phyloP scores from a whole-genome alignment of 2,329 filamentous ascomycete genomes.

The Clarireedia monteithiana region DNA sequence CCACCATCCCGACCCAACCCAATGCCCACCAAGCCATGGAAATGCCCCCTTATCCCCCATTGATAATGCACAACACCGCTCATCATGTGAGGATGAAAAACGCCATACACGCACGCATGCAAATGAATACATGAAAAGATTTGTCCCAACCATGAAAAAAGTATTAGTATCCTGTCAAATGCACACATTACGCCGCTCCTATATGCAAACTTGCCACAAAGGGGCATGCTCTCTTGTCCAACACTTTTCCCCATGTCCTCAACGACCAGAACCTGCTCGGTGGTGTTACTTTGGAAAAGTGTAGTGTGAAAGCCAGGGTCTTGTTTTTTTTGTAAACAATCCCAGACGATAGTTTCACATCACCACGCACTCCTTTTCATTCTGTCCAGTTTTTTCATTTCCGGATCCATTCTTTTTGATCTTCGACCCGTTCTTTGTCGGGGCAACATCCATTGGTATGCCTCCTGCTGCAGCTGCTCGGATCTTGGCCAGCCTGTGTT shows the following conservation, averaged over 20 bases:
- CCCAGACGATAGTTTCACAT: conserved; percentile 15
- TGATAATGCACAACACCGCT: background rate
- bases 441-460: conserved; percentile 26
- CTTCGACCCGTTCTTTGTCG: conserved; percentile 22
- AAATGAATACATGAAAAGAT: background rate
- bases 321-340: background rate
- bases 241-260: no score
- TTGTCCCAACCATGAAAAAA: background rate
- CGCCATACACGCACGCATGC: background rate
- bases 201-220: background rate
- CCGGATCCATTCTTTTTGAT: conserved; percentile 21
- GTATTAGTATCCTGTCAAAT: background rate
- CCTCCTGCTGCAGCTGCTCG: conserved; percentile 61
- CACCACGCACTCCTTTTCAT: conserved; percentile 23
- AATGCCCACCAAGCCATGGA: background rate
- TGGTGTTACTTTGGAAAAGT: no score
- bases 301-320: background rate
- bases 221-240: background rate
- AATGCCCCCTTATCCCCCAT: background rate
- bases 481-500: conserved; percentile 79
- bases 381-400: conserved; percentile 19
- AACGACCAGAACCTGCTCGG: background rate
- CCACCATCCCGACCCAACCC: background rate
- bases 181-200: background rate
- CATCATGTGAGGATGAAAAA: background rate